These are phyloP conservation scores for Sugiyamaella qingdaonensis DNA, from an alignment of 805 yeast species.

Conservation along the genomic window DNA sequence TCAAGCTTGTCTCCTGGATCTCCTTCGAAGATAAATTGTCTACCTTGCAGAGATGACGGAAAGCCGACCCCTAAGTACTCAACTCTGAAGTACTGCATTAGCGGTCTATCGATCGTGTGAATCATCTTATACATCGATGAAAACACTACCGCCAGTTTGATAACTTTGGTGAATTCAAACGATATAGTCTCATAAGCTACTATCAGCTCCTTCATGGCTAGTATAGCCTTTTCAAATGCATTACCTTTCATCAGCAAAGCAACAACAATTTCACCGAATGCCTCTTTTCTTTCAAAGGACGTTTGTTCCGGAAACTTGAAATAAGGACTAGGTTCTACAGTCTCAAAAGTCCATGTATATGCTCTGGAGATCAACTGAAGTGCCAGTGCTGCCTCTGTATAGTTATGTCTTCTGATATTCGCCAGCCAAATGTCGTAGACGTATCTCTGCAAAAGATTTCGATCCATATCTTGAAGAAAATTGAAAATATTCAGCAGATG, in stretches of 20 bases:
- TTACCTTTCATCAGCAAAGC: constrained; percentile 63
- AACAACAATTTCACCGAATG: constrained; percentile 65
- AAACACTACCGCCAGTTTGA: constrained; percentile 63
- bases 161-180: constrained; percentile 70
- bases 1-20: constrained; percentile 82
- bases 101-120: constrained; percentile 64
- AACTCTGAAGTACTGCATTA: constrained; percentile 75
- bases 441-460: constrained; percentile 76
- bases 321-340: constrained; percentile 51
- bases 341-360: constrained; percentile 56
- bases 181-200: constrained; percentile 68
- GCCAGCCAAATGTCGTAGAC: constrained; percentile 68
- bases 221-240: constrained; percentile 75
- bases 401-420: constrained; percentile 56
- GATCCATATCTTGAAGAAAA: constrained; percentile 71
- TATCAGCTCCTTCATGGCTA: constrained; percentile 69
- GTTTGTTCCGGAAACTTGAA: constrained; percentile 79
- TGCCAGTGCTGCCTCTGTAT: constrained; percentile 78
- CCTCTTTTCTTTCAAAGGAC: constrained; percentile 75
- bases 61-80: constrained; percentile 81
- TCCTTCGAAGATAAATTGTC: constrained; percentile 80
- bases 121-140: constrained; percentile 63
- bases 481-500: constrained; percentile 71
- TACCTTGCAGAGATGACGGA: constrained; percentile 70
- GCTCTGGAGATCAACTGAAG: constrained; percentile 74